Evolutionary conservation across 495 filamentous ascomycete species (phyloP), one percentile per base, ranked within the genome.

Genomic region (Neurospora sp.): DNA sequence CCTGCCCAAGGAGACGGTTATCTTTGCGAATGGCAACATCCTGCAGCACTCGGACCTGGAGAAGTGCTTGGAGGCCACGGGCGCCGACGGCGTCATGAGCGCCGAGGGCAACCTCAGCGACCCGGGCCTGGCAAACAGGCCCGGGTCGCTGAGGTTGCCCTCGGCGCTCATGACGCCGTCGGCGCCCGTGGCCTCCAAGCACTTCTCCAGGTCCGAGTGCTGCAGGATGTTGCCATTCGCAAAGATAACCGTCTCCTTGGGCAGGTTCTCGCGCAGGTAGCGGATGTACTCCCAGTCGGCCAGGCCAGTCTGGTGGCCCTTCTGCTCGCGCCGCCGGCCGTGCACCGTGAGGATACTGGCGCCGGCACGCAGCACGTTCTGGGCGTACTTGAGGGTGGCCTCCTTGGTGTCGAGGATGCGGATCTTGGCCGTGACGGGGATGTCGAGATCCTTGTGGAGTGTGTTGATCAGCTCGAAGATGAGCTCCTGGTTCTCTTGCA

Each of bases 111-210:
- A 97, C 77, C 86, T 99, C 2, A 92, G 91, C 76, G 94, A 99
- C 79, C 96, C 96, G 0, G 89, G 90, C 1, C 91, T 98, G 40
- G n/a, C n/a, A n/a, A n/a, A 98, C 40, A 98, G 91, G 1, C 90
- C 89, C 0, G 96, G 96, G 79, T 99, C 94, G 76, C 91, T 92
- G 2, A 99, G 86, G 77, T 97, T 97, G 2, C 94, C 95, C 78
- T 99, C 96, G 2, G 96, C 96, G 74, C 90, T 93, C 96, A 99
- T 98, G 39, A 99, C 91, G 17, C 88, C 96, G 81, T 99, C 96
- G 2, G 90, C 95, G 17, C 93, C 93, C 0, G 96, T 99, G n/a
- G 84, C 91, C 73, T 89, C 86, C 17, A 98, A 82, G 78, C 96
- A 99, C 39, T 79, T 80, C 40, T 89, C 87, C n/a, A 98, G 83